Conservation (phyloP, 192 early-diverging fungal species). For the Dissophora globulifera region DNA sequence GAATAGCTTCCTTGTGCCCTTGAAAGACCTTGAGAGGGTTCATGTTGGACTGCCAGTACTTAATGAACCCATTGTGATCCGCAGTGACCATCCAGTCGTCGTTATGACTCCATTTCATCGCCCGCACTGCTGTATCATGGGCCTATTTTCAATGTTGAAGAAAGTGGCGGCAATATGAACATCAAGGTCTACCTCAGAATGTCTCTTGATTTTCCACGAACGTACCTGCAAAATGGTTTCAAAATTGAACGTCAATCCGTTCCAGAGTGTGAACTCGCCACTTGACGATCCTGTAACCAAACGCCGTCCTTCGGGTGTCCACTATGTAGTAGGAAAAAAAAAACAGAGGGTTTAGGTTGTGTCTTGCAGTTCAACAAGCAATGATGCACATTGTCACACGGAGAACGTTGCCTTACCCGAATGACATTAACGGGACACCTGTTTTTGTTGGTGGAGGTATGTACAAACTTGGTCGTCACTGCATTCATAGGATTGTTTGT, state of each 20-base stretch:
- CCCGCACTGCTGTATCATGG: slow-evolving; percentile 93
- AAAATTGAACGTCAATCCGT: slow-evolving; percentile 97
- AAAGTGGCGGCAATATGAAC: neutral
- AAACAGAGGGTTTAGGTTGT: too few relatives aligned
- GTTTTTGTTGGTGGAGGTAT: slow-evolving; percentile 94
- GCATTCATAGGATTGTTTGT: slow-evolving; percentile 76
- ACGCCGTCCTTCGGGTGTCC: slow-evolving; percentile 96
- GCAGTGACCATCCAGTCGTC: slow-evolving; percentile 95
- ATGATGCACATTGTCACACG: too few relatives aligned
- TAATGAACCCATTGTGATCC: slow-evolving; percentile 91
- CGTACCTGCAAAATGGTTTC: slow-evolving; percentile 93
- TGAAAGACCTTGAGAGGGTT: slow-evolving; percentile 89
- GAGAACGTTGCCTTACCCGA: too few relatives aligned
- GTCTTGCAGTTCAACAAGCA: too few relatives aligned
- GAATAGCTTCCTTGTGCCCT: slow-evolving; percentile 89
- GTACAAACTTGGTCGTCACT: slow-evolving; percentile 87
- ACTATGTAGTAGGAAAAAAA: slow-evolving; percentile 57
- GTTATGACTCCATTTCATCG: slow-evolving; percentile 97
- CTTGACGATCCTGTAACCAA: slow-evolving; percentile 92
- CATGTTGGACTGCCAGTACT: slow-evolving; percentile 98
- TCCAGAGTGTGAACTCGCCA: slow-evolving; percentile 98
- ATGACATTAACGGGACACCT: slow-evolving; percentile 92
- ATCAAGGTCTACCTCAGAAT: neutral
- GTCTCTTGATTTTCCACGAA: neutral
- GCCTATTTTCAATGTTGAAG: slow-evolving; percentile 60